phyloP scores from a whole-genome alignment of 106 monocot species.

The Triglochin maritima region DNA sequence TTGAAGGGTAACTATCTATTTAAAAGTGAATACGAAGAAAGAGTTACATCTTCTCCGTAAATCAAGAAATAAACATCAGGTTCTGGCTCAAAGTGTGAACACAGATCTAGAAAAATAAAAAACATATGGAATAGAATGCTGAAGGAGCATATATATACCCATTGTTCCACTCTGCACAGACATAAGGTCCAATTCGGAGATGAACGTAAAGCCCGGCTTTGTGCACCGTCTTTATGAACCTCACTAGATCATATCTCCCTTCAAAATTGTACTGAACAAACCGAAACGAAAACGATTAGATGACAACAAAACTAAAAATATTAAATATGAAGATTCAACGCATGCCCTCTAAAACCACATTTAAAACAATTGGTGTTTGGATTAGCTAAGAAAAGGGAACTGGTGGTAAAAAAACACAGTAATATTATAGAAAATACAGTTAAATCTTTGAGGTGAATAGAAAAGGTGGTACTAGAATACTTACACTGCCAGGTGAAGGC shows the following conservation, averaged over 20 bases:
- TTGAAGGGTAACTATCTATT: too few species aligned
- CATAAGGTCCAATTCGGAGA: constrained; percentile 84
- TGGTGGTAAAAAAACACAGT: background rate
- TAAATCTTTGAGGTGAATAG: background rate
- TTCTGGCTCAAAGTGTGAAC: background rate
- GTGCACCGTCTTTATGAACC: constrained; percentile 84
- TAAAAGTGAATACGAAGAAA: too few species aligned
- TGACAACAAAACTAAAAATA: background rate
- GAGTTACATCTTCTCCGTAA: too few species aligned
- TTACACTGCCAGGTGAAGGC: constrained; percentile 47
- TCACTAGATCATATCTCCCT: constrained; percentile 89
- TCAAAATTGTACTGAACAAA: constrained; percentile 77
- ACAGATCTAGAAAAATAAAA: background rate
- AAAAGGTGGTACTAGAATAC: background rate
- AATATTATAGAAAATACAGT: background rate
- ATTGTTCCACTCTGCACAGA: constrained; percentile 98
- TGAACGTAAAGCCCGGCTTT: constrained; percentile 82
- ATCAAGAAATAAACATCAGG: too few species aligned
- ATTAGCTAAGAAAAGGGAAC: constrained; percentile 5
- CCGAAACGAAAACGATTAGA: background rate
- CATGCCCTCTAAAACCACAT: too few species aligned
- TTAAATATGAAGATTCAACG: background rate
- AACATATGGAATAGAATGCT: background rate
- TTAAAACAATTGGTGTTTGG: too few species aligned
- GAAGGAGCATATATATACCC: constrained; percentile 35